phyloP scores from a whole-genome alignment of 73 alveolate species.

The Tetrahymena borealis region DNA sequence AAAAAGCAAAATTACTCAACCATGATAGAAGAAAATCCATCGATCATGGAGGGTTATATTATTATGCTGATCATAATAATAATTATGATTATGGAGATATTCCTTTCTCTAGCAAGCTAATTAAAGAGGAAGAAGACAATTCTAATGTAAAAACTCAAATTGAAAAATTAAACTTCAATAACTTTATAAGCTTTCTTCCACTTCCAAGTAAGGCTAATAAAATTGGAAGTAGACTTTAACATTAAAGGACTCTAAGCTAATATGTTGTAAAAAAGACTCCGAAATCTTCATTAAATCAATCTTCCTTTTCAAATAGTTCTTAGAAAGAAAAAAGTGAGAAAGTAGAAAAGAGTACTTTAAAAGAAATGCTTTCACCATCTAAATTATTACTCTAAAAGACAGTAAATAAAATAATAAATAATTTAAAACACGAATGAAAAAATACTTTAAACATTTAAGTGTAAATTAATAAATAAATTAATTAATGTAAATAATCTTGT shows the following conservation, averaged over 20 bases:
- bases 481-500: too few species aligned
- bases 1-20: neutral
- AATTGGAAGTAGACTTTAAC: too few species aligned
- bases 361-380: neutral
- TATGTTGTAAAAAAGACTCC: neutral
- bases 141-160: neutral
- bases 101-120: neutral
- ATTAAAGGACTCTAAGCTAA: neutral
- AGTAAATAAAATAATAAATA: neutral
- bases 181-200: neutral
- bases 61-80: neutral
- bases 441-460: neutral
- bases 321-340: too few species aligned
- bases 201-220: neutral
- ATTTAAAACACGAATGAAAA: neutral
- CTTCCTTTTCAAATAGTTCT: too few species aligned
- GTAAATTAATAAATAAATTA: too few species aligned
- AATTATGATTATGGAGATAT: neutral
- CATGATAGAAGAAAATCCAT: neutral
- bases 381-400: neutral
- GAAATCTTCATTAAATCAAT: too few species aligned
- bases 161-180: neutral
- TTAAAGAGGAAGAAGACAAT: neutral
- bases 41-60: neutral
- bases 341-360: neutral